These are phyloP conservation scores for Sherardia arvensis DNA, from an alignment of 257 asterid species.

Conservation along the genomic window DNA sequence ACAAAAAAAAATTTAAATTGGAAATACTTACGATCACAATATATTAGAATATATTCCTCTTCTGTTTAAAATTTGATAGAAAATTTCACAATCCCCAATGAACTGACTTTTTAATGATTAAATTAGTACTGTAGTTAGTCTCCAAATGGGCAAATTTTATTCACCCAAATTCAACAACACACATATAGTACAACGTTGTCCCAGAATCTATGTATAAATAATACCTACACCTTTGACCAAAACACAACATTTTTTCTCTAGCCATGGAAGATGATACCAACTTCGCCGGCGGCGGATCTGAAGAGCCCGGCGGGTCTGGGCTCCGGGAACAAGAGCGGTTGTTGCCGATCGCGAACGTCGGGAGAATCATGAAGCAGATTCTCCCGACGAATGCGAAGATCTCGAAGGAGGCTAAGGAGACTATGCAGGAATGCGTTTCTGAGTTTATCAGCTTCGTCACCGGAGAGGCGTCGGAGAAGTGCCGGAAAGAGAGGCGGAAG, in stretches of 20 bases:
- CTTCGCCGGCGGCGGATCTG: constrained; percentile 16
- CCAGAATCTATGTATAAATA: background rate
- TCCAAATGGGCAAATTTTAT: background rate
- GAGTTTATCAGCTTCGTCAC: constrained; percentile 70
- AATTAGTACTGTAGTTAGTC: background rate
- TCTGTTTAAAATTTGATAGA: too few species aligned
- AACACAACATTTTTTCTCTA: background rate
- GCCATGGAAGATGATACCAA: constrained; percentile 29
- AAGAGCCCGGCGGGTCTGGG: constrained; percentile 1
- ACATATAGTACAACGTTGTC: background rate
- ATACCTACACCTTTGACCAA: constrained; percentile 3
- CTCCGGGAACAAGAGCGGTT: constrained; percentile 41
- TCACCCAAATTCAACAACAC: background rate
- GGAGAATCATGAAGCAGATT: constrained; percentile 64
- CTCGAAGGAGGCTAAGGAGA: constrained; percentile 71
- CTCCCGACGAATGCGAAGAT: constrained; percentile 56
- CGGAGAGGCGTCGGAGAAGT: constrained; percentile 63
- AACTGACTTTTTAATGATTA: background rate
- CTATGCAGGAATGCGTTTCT: constrained; percentile 75
- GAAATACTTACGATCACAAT: too few species aligned
- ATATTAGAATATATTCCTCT: background rate
- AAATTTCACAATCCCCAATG: background rate
- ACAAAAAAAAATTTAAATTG: too few species aligned
- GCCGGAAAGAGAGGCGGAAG: constrained; percentile 53
- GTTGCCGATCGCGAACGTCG: constrained; percentile 67